These are phyloP conservation scores for Verticillium alfalfae DNA, from an alignment of 2,329 filamentous ascomycete species.

Conservation along the genomic window DNA sequence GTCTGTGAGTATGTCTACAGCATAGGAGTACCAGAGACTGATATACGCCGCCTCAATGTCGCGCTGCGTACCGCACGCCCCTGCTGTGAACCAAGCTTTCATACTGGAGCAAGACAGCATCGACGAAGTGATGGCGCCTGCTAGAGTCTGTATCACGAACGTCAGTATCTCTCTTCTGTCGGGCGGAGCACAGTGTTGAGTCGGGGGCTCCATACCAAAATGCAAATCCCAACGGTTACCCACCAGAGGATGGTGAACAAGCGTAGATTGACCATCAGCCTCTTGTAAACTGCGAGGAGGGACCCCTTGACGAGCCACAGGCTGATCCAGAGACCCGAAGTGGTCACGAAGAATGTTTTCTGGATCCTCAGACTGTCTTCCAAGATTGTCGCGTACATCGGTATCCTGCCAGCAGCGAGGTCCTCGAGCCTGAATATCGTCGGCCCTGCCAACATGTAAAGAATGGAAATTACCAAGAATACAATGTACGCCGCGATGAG, in stretches of 20 bases:
- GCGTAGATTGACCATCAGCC: conserved; percentile 3
- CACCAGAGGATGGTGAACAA: conserved; percentile 8
- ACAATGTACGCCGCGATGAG: conserved; percentile 7
- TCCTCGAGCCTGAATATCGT: conserved; percentile 7
- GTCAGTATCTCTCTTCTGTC: neutral
- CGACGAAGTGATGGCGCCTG: conserved; percentile 8
- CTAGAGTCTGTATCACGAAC: conserved; percentile 5
- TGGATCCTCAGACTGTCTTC: conserved; percentile 5
- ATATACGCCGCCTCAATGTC: conserved; percentile 8
- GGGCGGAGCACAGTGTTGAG: neutral
- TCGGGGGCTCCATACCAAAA: conserved; percentile 1
- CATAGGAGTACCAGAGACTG: conserved; percentile 11
- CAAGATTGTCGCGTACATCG: neutral
- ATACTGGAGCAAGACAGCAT: conserved; percentile 11
- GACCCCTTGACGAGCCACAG: conserved; percentile 10
- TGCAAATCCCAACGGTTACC: conserved; percentile 7
- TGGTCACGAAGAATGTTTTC: conserved; percentile 9
- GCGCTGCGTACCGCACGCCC: conserved; percentile 6
- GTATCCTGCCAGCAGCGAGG: conserved; percentile 4
- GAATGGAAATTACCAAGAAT: conserved; percentile 6
- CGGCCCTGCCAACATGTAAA: conserved; percentile 7
- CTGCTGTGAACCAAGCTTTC: conserved; percentile 10
- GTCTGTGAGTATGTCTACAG: conserved; percentile 10
- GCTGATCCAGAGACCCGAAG: conserved; percentile 10
- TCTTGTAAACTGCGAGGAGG: conserved; percentile 9